Base-by-base conservation (phyloP, 2,329 filamentous ascomycete species). In the Colletotrichum cereale region DNA sequence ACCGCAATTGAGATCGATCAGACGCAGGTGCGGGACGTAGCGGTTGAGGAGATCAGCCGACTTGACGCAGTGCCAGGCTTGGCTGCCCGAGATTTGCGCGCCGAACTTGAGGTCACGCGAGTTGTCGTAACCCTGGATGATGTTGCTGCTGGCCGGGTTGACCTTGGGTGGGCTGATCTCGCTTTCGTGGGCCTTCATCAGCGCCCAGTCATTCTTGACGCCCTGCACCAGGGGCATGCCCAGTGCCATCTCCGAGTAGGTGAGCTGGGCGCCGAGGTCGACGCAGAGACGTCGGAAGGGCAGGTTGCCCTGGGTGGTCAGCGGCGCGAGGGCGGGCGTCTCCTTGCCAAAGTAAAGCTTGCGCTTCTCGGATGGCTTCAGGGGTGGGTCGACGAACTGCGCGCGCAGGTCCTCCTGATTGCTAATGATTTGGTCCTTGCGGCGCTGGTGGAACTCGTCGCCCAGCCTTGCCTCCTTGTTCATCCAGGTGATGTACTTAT, bases 161-260 rank as follows among this genome's bases (percentile, higher is more conserved):
- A 94, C 91, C 44, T 87, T 89, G 24, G 96, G 96, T 31, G 94
- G 89, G 29, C 84, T 82, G 24, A 92, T 85, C 81, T 99, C 96
- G 8, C 91, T 93, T 79, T 95, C 91, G 79, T 99, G 96, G 3
- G 94, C 94, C 81, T 96, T 97, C 87, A 98, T 90, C 66, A 99
- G 86, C 26, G 96, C 95, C 96, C 96, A 99, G 84, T 99, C 96
- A 2, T 91, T 88, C 82, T 96, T 97, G 74, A 93, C 90, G 44
- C 96, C 96, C 81, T 98, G 95, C 7, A 99, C 87, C 52, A 99
- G 84, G 12, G 96, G 95, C 81, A 97, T 85, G 36, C 94, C 91
- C 88, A 99, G 93, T 5, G 96, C 96, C 96, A 99, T 99, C 82
- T 99, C 96, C 0, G 96, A 98, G 85, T 97, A 99, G 0, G 96